These are phyloP conservation scores for Dactylella cylindrospora DNA, from an alignment of 2,329 filamentous ascomycete genomes.

Conservation along the genomic window DNA sequence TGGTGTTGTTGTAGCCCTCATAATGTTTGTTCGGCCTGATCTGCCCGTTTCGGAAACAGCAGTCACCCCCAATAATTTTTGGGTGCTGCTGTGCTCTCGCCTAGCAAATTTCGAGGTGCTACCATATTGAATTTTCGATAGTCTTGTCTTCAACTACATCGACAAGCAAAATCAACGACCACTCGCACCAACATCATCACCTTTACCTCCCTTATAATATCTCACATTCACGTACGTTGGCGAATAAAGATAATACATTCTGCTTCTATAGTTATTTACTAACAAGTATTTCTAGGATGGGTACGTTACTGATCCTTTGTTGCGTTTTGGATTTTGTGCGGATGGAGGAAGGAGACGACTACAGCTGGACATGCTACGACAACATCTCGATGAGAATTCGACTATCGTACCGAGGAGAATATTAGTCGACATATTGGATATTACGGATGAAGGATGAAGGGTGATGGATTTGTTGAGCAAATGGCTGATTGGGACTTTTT, in stretches of 20 bases:
- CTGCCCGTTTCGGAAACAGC: conserved; percentile 33
- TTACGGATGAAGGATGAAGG: not conserved
- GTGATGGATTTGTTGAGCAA: conserved; percentile 46
- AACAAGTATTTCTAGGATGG: conserved; percentile 59
- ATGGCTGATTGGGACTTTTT: conserved; percentile 50
- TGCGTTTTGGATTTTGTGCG: not conserved
- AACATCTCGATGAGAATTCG: conserved; percentile 20
- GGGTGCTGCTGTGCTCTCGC: conserved; percentile 24
- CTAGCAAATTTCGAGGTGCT: conserved; percentile 44
- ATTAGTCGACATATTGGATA: conserved; percentile 13
- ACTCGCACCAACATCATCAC: conserved; percentile 26
- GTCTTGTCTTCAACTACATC: conserved; percentile 13
- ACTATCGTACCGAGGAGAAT: conserved; percentile 11
- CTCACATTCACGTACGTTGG: conserved; percentile 52
- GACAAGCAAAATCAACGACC: conserved; percentile 34
- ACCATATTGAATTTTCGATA: conserved; percentile 43
- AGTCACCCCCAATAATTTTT: conserved; percentile 29
- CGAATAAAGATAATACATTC: conserved; percentile 54
- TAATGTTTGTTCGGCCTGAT: conserved; percentile 7
- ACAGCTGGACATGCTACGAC: too few species aligned
- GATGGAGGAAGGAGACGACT: not conserved
- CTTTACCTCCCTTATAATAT: conserved; percentile 29
- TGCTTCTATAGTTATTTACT: conserved; percentile 44
- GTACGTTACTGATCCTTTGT: conserved; percentile 57
- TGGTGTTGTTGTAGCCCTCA: conserved; percentile 31